These are phyloP conservation scores for Ganoderma resinaceum DNA, from an alignment of 1,284 basidiomycete genomes.

Conservation along the genomic window DNA sequence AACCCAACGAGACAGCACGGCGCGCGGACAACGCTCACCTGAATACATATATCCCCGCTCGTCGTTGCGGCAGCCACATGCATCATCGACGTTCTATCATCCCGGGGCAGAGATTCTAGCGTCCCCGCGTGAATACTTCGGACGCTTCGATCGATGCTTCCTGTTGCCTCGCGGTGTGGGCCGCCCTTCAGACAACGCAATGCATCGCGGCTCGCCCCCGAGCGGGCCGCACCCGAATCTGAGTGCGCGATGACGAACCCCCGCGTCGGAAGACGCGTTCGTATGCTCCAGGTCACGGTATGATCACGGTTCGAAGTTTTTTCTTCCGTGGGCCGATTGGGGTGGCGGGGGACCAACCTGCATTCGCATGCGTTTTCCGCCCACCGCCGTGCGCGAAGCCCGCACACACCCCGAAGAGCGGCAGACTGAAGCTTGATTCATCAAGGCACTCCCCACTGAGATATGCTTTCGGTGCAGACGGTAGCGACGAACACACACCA, in stretches of 20 bases:
- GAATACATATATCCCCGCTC: constrained; percentile 1
- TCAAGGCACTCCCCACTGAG: neutral
- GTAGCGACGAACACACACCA: neutral
- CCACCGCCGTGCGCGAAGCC: constrained; percentile 16
- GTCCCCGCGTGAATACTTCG: constrained; percentile 22
- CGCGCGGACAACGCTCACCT: constrained; percentile 9
- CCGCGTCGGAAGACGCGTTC: constrained; percentile 11
- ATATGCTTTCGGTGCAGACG: neutral
- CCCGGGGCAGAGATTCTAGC: constrained; percentile 26
- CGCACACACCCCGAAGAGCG: neutral
- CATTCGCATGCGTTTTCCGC: constrained; percentile 8
- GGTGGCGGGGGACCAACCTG: neutral
- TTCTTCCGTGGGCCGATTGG: neutral
- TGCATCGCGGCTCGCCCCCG: constrained; percentile 8
- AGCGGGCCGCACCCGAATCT: constrained; percentile 5
- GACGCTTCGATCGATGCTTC: constrained; percentile 31
- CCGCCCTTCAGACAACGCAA: neutral
- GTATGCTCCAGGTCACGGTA: constrained; percentile 15
- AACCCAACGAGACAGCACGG: neutral
- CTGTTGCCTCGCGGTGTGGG: constrained; percentile 23
- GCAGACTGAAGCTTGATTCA: neutral
- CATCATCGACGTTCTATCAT: neutral
- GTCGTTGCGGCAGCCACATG: constrained; percentile 12
- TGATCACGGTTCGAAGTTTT: constrained; percentile 10
- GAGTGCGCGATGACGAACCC: constrained; percentile 2